Evolutionary conservation across 768 basidiomycete species (phyloP).

Genomic region (Naganishia antarctica): DNA sequence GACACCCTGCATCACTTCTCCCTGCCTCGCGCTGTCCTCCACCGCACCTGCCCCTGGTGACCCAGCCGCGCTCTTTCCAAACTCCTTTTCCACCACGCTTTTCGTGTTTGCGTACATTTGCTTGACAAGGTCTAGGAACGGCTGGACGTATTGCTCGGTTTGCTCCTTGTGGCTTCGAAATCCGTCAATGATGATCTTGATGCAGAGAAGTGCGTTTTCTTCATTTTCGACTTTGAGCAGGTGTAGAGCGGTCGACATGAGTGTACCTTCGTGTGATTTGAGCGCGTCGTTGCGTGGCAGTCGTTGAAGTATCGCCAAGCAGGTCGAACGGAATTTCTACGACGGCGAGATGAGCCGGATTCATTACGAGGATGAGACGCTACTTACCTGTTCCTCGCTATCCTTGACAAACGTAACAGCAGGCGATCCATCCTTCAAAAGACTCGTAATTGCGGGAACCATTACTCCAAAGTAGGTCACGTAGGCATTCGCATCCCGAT

Average conservation of each 20-base stretch:
- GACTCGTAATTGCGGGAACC: conserved; percentile 37
- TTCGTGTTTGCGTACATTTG: conserved; percentile 72
- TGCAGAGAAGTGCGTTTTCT: conserved; percentile 82
- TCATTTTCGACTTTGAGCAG: conserved; percentile 87
- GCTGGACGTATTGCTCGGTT: conserved; percentile 67
- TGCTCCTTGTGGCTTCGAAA: conserved; percentile 65
- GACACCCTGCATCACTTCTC: conserved; percentile 18
- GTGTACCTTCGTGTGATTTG: conserved; percentile 60
- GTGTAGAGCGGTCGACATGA: conserved; percentile 77
- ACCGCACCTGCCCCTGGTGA: neutral
- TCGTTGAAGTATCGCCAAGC: conserved; percentile 84
- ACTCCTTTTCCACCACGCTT: conserved; percentile 65
- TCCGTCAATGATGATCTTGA: conserved; percentile 87
- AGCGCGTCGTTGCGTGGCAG: conserved; percentile 76
- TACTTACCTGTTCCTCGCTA: conserved; percentile 46
- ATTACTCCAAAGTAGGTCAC: conserved; percentile 37
- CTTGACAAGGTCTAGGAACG: conserved; percentile 75
- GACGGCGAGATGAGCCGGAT: neutral
- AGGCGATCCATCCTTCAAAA: conserved; percentile 39
- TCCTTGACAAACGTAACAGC: conserved; percentile 52
- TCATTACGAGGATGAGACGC: neutral
- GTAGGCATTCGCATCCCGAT: conserved; percentile 41
- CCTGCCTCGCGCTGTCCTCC: neutral
- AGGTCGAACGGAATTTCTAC: conserved; percentile 75
- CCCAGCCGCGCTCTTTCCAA: conserved; percentile 55